Evolutionary conservation across 2,329 filamentous ascomycete genomes (phyloP).

Genomic region (Epichloe uncinata): DNA sequence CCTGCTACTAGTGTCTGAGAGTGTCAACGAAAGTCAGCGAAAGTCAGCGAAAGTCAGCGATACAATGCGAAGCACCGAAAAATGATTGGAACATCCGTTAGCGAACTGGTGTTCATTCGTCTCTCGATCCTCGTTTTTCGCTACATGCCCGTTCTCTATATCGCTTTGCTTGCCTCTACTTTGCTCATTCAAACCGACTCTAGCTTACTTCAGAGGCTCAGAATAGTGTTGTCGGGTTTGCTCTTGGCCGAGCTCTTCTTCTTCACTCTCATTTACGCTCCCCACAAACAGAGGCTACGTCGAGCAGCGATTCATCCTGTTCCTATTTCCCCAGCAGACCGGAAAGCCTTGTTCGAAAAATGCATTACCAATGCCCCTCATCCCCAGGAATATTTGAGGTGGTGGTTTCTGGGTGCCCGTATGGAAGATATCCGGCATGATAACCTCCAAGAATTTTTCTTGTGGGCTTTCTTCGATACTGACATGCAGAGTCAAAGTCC

Average conservation of each 20-base stretch:
- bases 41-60: too few relatives aligned
- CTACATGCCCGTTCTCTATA: slow-evolving; percentile 29
- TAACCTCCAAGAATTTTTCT: slow-evolving; percentile 53
- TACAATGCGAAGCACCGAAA: not conserved
- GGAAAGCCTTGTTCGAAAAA: slow-evolving; percentile 41
- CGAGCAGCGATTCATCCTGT: slow-evolving; percentile 27
- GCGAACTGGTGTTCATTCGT: slow-evolving; percentile 32
- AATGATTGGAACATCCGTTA: slow-evolving; percentile 25
- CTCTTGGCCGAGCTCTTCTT: slow-evolving; percentile 29
- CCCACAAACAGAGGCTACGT: slow-evolving; percentile 26
- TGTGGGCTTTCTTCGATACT: slow-evolving; percentile 53
- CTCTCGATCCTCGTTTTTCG: slow-evolving; percentile 29
- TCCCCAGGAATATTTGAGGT: slow-evolving; percentile 40
- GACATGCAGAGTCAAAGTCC: slow-evolving; percentile 16
- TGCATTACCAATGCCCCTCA: slow-evolving; percentile 42
- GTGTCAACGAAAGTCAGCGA: too few relatives aligned
- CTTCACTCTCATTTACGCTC: slow-evolving; percentile 28
- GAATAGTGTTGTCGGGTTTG: slow-evolving; percentile 15
- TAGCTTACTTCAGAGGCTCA: not conserved
- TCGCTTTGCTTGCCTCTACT: slow-evolving; percentile 16
- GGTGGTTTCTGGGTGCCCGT: slow-evolving; percentile 54
- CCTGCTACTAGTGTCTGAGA: not conserved
- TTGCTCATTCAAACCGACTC: slow-evolving; percentile 3
- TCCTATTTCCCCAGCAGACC: slow-evolving; percentile 29
- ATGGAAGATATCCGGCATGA: slow-evolving; percentile 46